Evolutionary conservation across 1,284 basidiomycete species (phyloP).

Genomic region (Xerocomus minutiporus): DNA sequence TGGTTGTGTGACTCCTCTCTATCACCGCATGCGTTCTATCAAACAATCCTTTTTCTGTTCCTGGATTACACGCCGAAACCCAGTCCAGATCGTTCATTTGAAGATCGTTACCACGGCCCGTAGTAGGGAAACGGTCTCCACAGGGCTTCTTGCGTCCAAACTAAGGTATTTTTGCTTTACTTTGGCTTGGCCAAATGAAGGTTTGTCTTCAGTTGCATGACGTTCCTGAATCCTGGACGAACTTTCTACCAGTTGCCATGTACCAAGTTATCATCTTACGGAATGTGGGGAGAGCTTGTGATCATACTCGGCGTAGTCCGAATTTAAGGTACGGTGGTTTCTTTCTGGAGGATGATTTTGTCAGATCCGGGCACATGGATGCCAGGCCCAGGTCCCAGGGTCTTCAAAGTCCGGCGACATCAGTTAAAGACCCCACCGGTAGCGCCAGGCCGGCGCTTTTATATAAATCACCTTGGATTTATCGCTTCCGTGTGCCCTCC

Average conservation of each 20-base stretch:
- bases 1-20: background rate
- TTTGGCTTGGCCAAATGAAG: background rate
- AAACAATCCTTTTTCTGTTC: background rate
- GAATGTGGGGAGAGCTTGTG: background rate
- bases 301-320: background rate
- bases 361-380: background rate
- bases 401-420: background rate
- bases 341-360: background rate
- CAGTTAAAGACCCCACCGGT: background rate
- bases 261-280: background rate
- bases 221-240: background rate
- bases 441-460: background rate
- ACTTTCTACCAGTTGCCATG: background rate
- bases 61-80: background rate
- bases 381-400: background rate
- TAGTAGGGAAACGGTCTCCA: background rate
- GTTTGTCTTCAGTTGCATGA: background rate
- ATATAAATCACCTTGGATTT: background rate
- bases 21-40: background rate
- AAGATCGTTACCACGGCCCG: background rate
- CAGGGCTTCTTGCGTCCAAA: background rate
- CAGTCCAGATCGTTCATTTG: background rate
- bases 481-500: background rate
- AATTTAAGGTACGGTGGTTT: background rate
- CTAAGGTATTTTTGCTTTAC: background rate